A percentile compares a stretch with the other conserved stretches of the same genome.
phyloP scores from a whole-genome alignment of 345 rosid genomes.

The Arabidopsis thaliana region TAIR10.1 NC_003076.8:1342001-1342500 shows the following conservation, averaged over 20 bases:
- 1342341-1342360: neutral
- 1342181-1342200: neutral
- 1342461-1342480: too few species aligned
- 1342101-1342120: neutral
- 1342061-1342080: neutral
- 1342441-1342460: too few species aligned
- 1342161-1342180: constrained; percentile 2
- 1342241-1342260: too few species aligned
- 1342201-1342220: neutral
- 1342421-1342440: neutral
- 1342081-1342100: constrained; percentile 3
- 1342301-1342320: too few species aligned
- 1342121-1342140: too few species aligned
- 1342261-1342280: too few species aligned
- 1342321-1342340: too few species aligned
- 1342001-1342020: constrained; percentile 97
- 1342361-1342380: neutral
- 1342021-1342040: constrained; percentile 91
- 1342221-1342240: neutral
- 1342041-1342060: constrained; percentile 59
- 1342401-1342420: neutral
- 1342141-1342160: neutral
- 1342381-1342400: neutral
- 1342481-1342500: too few species aligned
- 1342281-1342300: too few species aligned